Base-by-base conservation (phyloP, 2,329 filamentous ascomycete genomes). In the Cladophialophora psammophila region DNA sequence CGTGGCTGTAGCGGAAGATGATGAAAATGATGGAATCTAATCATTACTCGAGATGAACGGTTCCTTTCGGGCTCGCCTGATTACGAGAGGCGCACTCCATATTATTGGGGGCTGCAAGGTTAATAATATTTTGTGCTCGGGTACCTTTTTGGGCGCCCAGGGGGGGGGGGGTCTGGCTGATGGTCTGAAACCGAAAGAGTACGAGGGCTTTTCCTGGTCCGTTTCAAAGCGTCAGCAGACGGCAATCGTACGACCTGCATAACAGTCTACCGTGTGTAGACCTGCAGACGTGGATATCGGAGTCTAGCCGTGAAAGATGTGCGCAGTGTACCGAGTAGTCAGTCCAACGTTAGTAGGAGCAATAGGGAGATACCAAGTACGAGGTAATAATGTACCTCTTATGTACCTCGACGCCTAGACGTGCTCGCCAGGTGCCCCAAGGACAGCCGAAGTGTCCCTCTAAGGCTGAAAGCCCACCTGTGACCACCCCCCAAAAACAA, bases 391-490 rank as follows among this genome's bases (percentile, higher is more conserved):
- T 26, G 26, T 26, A 2, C 26, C 26, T 26, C 26, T 3, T 26
- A n/a, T n/a, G n/a, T n/a, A 26, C 26, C 26, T 26, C 26, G 26
- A 26, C 26, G 26, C 26, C 26, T 3, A 26, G 26, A 26, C 26
- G 26, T 26, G 26, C 13, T 6, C 8, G 40, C n/a, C 5, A 42
- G 40, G 40, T 42, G 13, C 40, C 40, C 5, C n/a, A n/a, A 42
- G 40, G 5, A 1, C 3, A 42, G 40, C 40, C 40, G 26, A 42
- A 42, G 15, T n/a, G 10, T 2, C 45, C 7, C 45, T 20, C 42
- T 9, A 50, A 50, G 45, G 45, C 45, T 50, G 45, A 50, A 18
- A 50, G 45, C 45, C 45, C 45, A 26, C 26, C 45, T 50, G 45
- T 50, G 13, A 20, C 45, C 26, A 26, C 26, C 3, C 20, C 45